Evolutionary conservation across 371 early-diverging fungal species (phyloP), one percentile per base, ranked within the genome.

Genomic region (Fennellomyces sp.): DNA sequence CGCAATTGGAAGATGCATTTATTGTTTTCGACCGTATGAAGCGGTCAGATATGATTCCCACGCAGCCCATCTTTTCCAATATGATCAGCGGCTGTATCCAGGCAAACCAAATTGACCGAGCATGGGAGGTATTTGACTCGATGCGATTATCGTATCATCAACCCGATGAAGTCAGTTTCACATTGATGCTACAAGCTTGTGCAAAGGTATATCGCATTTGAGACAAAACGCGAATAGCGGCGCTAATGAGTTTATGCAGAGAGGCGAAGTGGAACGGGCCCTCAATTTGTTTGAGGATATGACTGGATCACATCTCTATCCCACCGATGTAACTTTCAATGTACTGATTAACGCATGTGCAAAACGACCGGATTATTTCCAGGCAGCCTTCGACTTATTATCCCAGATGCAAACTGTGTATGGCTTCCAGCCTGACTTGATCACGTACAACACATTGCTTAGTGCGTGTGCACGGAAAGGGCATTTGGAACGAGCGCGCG

Each of bases 121-220:
- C 96, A 8, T 97, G 97, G 97, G 82, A 83, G 28, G 81, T 91
- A n/a, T 97, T 94, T 80, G 90, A 95, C 65, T 80, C 91, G 58
- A 89, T 97, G 93, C 86, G 92, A 48, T 76, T 84, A 28, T 88
- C 93, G 27, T 85, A 91, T 25, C 86, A 86, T 35, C 79, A 85
- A 48, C 92, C 95, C 0, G 92, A 93, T 64, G 88, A 89, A 58
- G 85, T 87, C 0, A 79, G 88, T 4, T 96, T 90, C 59, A 86
- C 89, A 12, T 69, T 94, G 23, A 97, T 97, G 97, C 89, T 97
- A 21, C 91, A 91, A 63, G 93, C 94, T 1, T 97, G 97, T 69
- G 88, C 94, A 2, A 86, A 88, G 74, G 84, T 84, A 56, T 69
- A 5, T 7, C 25, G 11, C 28, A 48, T 29, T 5, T 45, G 8